phyloP scores from a whole-genome alignment of 768 basidiomycete species.

The Amanita fuliginea region DNA sequence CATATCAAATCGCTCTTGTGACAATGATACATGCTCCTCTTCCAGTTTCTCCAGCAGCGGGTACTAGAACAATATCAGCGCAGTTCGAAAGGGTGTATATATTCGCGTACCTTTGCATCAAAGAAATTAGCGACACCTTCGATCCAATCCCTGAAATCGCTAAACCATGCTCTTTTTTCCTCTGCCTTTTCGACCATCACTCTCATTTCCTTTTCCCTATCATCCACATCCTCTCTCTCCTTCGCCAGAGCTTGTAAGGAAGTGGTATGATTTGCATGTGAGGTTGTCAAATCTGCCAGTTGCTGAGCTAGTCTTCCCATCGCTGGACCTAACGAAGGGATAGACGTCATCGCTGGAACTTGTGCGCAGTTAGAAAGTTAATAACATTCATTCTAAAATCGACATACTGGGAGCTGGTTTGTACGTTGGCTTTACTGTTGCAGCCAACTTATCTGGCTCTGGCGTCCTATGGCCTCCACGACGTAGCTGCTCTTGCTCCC shows the following conservation, averaged over 20 bases:
- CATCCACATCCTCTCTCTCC: constrained; percentile 54
- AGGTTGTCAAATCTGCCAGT: constrained; percentile 48
- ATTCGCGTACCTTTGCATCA: constrained; percentile 63
- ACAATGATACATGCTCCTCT: constrained; percentile 58
- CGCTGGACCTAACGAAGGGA: constrained; percentile 56
- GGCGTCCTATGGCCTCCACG: constrained; percentile 52
- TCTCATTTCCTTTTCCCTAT: constrained; percentile 63
- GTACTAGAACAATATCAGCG: constrained; percentile 33
- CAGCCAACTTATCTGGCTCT: constrained; percentile 17
- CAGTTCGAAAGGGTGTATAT: not conserved
- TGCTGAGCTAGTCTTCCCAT: constrained; percentile 50
- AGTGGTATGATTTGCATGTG: constrained; percentile 53
- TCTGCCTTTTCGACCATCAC: constrained; percentile 67
- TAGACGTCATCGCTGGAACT: constrained; percentile 58
- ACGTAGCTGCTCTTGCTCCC: constrained; percentile 78
- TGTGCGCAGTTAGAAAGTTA: constrained; percentile 8
- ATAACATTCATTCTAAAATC: not conserved
- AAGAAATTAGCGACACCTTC: constrained; percentile 79
- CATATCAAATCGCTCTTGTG: constrained; percentile 67
- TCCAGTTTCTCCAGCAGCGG: constrained; percentile 72
- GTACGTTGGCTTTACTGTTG: constrained; percentile 46
- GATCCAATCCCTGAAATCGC: constrained; percentile 66
- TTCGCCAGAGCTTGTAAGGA: constrained; percentile 45
- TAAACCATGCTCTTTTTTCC: constrained; percentile 74
- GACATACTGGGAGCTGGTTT: constrained; percentile 60